Evolutionary conservation across 140 eudicot species (phyloP).

Genomic region (Cichorium intybus): DNA sequence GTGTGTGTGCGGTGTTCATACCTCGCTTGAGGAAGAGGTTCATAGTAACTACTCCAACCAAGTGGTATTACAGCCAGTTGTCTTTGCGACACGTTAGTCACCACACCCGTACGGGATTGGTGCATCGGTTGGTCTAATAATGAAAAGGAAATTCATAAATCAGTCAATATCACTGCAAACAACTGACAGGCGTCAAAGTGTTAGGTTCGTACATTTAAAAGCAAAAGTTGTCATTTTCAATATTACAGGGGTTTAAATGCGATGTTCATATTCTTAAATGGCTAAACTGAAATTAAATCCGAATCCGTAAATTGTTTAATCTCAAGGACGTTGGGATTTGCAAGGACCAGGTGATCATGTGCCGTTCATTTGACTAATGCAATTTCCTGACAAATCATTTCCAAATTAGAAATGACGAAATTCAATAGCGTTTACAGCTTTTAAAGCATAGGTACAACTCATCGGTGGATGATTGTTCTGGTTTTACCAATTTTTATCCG

Average conservation of each 20-base stretch:
- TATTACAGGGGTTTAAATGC: slow-evolving; percentile 9
- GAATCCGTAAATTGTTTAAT: slow-evolving; percentile 13
- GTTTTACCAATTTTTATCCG: not conserved
- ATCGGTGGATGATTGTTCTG: not conserved
- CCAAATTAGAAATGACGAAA: not conserved
- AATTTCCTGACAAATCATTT: slow-evolving; percentile 5
- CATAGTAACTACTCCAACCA: no score
- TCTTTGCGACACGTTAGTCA: no score
- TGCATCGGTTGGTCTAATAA: no score
- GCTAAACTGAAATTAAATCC: not conserved
- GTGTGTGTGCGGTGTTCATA: no score
- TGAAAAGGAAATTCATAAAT: not conserved
- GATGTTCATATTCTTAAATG: not conserved
- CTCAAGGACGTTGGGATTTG: slow-evolving; percentile 41
- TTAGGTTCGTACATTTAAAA: not conserved
- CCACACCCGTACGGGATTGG: no score
- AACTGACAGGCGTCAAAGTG: not conserved
- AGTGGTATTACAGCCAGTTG: no score
- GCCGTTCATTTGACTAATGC: slow-evolving; percentile 33
- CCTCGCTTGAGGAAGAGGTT: no score
- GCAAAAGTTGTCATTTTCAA: not conserved
- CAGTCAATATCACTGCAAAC: not conserved
- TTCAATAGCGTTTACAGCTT: not conserved
- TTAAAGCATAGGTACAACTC: slow-evolving; percentile 1
- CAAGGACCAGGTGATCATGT: slow-evolving; percentile 38